Evolutionary conservation across 805 yeast species (phyloP).

Genomic region (Dipodascus albidus): DNA sequence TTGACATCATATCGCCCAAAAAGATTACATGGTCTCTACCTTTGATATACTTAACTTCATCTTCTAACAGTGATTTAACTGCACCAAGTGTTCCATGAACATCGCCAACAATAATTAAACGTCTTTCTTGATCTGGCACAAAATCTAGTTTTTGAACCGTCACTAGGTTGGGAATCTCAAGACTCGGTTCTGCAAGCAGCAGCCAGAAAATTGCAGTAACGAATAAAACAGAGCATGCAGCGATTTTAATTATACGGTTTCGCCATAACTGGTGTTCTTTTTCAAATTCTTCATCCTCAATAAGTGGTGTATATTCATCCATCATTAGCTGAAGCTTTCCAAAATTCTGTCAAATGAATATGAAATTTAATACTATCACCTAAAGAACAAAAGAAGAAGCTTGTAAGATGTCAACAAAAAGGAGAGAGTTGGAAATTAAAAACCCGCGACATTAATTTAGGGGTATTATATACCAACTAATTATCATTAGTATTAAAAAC

Average conservation of each 20-base stretch:
- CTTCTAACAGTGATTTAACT: conserved; percentile 40
- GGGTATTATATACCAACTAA: not conserved
- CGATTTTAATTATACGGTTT: too few species aligned
- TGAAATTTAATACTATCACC: too few species aligned
- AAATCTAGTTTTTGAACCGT: not conserved
- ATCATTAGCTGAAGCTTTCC: too few species aligned
- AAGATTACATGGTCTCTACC: conserved; percentile 47
- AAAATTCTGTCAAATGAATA: too few species aligned
- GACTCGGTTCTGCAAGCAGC: not conserved
- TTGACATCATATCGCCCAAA: conserved; percentile 76
- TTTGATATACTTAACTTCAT: conserved; percentile 29
- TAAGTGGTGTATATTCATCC: not conserved
- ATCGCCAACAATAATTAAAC: conserved; percentile 66
- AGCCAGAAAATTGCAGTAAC: too few species aligned
- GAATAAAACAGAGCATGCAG: not conserved
- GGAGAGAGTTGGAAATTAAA: too few species aligned
- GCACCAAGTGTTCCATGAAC: conserved; percentile 69
- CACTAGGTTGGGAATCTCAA: not conserved
- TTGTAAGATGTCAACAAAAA: too few species aligned
- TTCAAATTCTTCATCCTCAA: not conserved
- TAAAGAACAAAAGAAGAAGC: too few species aligned
- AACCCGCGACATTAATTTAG: not conserved
- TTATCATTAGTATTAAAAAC: too few species aligned
- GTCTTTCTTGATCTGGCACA: not conserved
- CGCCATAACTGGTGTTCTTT: not conserved